These are phyloP conservation scores for Saccharomycopsis fibuligera DNA, from an alignment of 805 yeast genomes.

Conservation along the genomic window DNA sequence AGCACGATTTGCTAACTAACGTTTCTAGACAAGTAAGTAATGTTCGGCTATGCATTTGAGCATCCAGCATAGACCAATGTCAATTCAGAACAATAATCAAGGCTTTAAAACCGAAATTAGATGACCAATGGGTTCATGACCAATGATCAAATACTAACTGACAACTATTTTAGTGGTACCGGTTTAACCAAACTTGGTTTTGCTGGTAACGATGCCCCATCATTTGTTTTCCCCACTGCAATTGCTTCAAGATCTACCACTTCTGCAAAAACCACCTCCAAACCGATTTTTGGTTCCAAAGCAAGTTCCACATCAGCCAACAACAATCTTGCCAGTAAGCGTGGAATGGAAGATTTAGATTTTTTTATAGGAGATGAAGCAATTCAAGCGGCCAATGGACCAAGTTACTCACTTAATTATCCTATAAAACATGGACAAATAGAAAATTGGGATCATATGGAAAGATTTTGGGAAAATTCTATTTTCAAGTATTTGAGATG, in stretches of 20 bases:
- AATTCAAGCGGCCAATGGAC: slow-evolving; percentile 81
- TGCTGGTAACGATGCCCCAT: slow-evolving; percentile 98
- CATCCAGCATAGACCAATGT: too few species aligned
- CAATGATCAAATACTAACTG: not conserved
- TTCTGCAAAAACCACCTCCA: slow-evolving; percentile 29
- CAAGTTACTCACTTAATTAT: slow-evolving; percentile 78
- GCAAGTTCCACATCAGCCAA: slow-evolving; percentile 17
- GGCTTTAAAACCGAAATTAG: too few species aligned
- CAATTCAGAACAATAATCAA: too few species aligned
- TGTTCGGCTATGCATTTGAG: not conserved
- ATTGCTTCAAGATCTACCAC: slow-evolving; percentile 47
- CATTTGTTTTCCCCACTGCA: slow-evolving; percentile 95
- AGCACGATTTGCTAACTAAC: too few species aligned
- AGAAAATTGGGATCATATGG: slow-evolving; percentile 99
- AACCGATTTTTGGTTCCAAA: slow-evolving; percentile 18
- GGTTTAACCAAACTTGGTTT: slow-evolving; percentile 96
- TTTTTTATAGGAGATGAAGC: slow-evolving; percentile 97
- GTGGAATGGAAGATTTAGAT: slow-evolving; percentile 92
- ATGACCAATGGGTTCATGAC: too few species aligned
- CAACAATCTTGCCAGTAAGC: slow-evolving; percentile 28
- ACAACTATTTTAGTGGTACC: slow-evolving; percentile 70
- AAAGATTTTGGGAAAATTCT: slow-evolving; percentile 96
- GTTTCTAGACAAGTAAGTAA: not conserved
- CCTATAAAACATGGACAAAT: slow-evolving; percentile 98
- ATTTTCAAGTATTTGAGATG: slow-evolving; percentile 94